Evolutionary conservation across 176 grass and related monocot species (phyloP).

Genomic region (Areca catechu): DNA sequence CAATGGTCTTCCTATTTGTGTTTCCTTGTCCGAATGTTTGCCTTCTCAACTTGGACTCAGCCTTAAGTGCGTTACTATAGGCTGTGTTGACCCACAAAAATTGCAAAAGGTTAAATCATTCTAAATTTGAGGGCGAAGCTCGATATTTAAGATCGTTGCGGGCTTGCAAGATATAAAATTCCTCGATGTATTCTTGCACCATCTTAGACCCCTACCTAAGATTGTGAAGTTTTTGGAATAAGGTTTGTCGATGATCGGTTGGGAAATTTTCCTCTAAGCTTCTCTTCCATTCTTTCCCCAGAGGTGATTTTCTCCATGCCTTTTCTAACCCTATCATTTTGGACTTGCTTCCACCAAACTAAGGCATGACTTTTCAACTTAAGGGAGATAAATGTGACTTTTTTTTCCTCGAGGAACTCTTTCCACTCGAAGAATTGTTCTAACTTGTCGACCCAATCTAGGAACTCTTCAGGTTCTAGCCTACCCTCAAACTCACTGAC

Average conservation of each 20-base stretch:
- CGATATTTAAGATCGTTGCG: background rate
- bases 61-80: too few species aligned
- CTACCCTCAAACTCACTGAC: background rate
- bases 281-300: background rate
- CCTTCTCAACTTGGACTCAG: too few species aligned
- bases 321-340: slow-evolving; percentile 1
- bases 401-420: background rate
- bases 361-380: background rate
- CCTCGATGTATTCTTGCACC: background rate
- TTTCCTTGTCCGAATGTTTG: too few species aligned
- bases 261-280: too few species aligned
- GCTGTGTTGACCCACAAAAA: too few species aligned
- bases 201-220: background rate
- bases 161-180: background rate
- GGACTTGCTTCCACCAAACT: too few species aligned
- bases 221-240: background rate
- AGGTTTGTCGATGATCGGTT: background rate
- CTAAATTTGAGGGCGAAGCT: background rate
- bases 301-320: background rate
- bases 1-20: too few species aligned
- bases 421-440: background rate
- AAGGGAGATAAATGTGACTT: background rate
- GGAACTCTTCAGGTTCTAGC: background rate
- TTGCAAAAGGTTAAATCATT: background rate
- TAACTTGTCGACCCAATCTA: background rate